Conservation (phyloP, 805 yeast genomes). For the Alloascoidea hylecoeti region DNA sequence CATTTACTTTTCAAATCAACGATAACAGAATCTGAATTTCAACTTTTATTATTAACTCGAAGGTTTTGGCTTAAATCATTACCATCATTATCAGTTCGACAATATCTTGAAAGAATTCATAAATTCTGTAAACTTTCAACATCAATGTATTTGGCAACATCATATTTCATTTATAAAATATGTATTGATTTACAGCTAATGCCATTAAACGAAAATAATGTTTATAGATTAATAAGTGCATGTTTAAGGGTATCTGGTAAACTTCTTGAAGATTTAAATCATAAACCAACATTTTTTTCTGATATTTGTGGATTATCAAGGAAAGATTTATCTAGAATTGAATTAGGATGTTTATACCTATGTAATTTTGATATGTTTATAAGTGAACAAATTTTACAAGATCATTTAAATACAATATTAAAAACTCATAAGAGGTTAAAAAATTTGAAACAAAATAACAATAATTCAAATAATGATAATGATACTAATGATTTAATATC, state of each 20-base stretch:
- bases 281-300: constrained; percentile 29
- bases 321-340: constrained; percentile 30
- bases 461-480: too few species aligned
- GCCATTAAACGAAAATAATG: constrained; percentile 20
- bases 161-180: constrained; percentile 17
- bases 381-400: constrained; percentile 19
- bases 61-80: constrained; percentile 17
- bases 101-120: constrained; percentile 20
- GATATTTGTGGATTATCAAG: constrained; percentile 31
- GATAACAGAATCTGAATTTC: neutral
- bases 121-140: constrained; percentile 23
- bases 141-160: constrained; percentile 22
- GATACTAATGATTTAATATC: too few species aligned
- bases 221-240: constrained; percentile 29
- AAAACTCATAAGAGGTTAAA: neutral
- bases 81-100: constrained; percentile 15
- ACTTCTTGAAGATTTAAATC: constrained; percentile 29
- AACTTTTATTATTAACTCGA: constrained; percentile 9
- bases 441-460: neutral
- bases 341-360: constrained; percentile 33
- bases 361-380: constrained; percentile 34
- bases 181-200: constrained; percentile 15
- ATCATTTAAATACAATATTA: constrained; percentile 13
- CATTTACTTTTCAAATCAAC: neutral
- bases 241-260: constrained; percentile 30